Conservation (phyloP, 148 eudicot genomes). For the Euryodendron excelsum region DNA sequence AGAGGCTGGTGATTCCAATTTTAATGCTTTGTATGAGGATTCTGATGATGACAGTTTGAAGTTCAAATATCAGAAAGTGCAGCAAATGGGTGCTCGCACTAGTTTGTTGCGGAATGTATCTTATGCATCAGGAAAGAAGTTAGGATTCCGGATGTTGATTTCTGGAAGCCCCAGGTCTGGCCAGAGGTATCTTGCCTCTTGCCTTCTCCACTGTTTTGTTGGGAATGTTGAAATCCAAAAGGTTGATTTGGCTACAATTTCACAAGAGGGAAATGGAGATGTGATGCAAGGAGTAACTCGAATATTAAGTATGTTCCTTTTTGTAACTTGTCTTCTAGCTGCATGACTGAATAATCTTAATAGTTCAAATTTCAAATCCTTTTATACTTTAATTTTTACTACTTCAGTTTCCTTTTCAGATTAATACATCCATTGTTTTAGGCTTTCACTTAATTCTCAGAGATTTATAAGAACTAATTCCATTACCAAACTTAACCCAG, state of each 20-base stretch:
- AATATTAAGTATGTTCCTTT: constrained; percentile 63
- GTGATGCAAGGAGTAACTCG: constrained; percentile 67
- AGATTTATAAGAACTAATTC: too few species aligned
- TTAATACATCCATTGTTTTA: not conserved
- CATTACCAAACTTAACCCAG: too few species aligned
- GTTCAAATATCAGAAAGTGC: constrained; percentile 20
- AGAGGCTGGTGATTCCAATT: constrained; percentile 31
- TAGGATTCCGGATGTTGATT: constrained; percentile 70
- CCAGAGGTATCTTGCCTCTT: constrained; percentile 89
- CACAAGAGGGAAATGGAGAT: constrained; percentile 89
- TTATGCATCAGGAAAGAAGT: constrained; percentile 39
- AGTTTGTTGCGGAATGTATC: constrained; percentile 40
- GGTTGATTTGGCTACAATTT: constrained; percentile 88
- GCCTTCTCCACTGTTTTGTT: constrained; percentile 80
- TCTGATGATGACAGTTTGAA: constrained; percentile 27
- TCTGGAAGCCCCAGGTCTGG: constrained; percentile 85
- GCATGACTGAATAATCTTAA: not conserved
- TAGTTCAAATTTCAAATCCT: not conserved
- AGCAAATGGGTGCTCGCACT: constrained; percentile 34
- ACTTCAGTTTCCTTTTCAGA: not conserved
- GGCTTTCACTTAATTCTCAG: too few species aligned
- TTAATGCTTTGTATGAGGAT: constrained; percentile 27
- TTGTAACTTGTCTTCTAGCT: constrained; percentile 17
- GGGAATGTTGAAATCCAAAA: constrained; percentile 76
- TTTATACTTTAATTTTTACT: not conserved